Evolutionary conservation across 139 green algal species (phyloP).

Genomic region (Astrephomene gubernaculifera): DNA sequence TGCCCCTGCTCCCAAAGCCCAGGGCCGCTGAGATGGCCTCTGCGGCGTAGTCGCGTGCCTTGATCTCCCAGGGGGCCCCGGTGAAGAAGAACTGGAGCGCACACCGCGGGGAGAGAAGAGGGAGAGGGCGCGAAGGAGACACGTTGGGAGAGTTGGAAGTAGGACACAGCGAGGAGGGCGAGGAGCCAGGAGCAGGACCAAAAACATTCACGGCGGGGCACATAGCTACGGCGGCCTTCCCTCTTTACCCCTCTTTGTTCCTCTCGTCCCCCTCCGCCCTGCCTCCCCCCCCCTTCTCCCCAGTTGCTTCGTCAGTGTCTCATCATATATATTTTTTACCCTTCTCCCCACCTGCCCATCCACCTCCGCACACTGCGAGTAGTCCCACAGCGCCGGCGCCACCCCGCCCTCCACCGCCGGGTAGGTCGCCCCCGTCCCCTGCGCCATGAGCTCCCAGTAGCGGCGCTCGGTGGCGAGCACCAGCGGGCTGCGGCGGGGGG

Average conservation of each 20-base stretch:
- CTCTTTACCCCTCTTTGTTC: neutral
- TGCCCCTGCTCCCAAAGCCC: neutral
- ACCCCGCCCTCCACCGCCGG: neutral
- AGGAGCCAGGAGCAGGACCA: too few species aligned
- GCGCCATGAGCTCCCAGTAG: constrained; percentile 53
- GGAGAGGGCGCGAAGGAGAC: neutral
- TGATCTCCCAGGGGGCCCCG: constrained; percentile 58
- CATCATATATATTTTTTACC: too few species aligned
- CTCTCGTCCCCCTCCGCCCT: neutral
- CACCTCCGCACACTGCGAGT: constrained; percentile 69
- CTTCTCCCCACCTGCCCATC: constrained; percentile 38
- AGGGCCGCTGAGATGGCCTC: constrained; percentile 57
- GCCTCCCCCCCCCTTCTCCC: too few species aligned
- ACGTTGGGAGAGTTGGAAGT: neutral
- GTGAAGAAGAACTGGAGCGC: constrained; percentile 27
- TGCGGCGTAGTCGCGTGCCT: constrained; percentile 65
- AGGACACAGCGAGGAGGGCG: too few species aligned
- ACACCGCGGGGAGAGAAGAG: too few species aligned
- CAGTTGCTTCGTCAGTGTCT: too few species aligned
- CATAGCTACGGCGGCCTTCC: too few species aligned
- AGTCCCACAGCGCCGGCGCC: constrained; percentile 53
- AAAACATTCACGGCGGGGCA: too few species aligned
- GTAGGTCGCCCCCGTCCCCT: constrained; percentile 44
- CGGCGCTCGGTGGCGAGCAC: constrained; percentile 9
- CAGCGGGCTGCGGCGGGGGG: neutral